A percentile compares a stretch with the other conserved stretches of the same genome.
Conservation (phyloP, 352 stramenopile species). For the Phytophthora tentaculata region DNA sequence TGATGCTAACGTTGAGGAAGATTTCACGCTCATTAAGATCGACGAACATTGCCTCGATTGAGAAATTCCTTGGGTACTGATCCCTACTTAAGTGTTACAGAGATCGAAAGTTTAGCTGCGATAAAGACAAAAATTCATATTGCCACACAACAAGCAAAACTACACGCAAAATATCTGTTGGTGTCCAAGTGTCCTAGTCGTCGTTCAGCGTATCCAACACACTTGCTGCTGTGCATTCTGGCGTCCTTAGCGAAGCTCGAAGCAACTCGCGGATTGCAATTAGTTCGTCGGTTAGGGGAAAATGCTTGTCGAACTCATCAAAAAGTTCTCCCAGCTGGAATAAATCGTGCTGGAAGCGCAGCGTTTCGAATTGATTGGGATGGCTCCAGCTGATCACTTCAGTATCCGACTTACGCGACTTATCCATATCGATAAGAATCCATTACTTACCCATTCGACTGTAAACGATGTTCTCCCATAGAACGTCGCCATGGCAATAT, state of each 20-base stretch:
- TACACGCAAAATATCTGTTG: no score
- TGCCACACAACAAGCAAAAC: no score
- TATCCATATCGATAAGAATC: constrained; percentile 20
- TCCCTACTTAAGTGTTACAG: no score
- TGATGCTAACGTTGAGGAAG: not conserved
- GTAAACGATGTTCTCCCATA: constrained; percentile 17
- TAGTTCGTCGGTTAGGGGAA: no score
- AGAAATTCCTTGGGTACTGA: no score
- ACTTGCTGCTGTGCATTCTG: no score
- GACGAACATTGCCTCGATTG: not conserved
- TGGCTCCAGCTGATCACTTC: constrained; percentile 1
- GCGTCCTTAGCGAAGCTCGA: no score
- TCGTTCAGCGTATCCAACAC: no score
- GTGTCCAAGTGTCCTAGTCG: no score
- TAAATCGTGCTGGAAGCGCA: constrained; percentile 11
- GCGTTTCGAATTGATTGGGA: not conserved
- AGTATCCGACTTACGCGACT: constrained; percentile 4
- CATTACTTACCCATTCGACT: not conserved
- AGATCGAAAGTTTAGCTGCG: no score
- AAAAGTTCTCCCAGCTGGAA: constrained; percentile 9
- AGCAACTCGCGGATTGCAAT: no score
- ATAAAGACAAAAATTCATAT: not conserved
- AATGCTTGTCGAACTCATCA: no score
- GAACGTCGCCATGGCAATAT: constrained; percentile 37
- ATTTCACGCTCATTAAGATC: not conserved